Conservation (phyloP, 495 filamentous ascomycete genomes). For the Penicillium coprophilum region DNA sequence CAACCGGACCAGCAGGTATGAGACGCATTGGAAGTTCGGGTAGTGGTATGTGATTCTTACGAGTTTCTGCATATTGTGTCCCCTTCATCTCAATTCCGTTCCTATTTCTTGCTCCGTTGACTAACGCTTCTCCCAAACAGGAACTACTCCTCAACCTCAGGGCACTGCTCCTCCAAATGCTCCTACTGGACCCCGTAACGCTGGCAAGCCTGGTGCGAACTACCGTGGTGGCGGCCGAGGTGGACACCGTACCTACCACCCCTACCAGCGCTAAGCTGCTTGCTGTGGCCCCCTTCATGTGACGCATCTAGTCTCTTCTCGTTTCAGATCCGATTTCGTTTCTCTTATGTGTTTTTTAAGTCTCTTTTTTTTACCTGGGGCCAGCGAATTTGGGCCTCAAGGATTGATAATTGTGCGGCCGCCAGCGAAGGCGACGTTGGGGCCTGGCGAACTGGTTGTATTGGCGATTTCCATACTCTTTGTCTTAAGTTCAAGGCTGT, state of each 20-base stretch:
- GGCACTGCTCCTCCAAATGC: conserved; percentile 86
- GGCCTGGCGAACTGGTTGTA: neutral
- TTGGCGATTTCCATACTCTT: neutral
- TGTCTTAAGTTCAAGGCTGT: neutral
- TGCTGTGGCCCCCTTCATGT: neutral
- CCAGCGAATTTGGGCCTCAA: conserved; percentile 7
- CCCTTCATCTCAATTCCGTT: neutral
- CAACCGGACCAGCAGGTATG: conserved; percentile 52
- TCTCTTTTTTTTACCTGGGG: conserved; percentile 9
- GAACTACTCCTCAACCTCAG: conserved; percentile 56
- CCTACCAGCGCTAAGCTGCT: conserved; percentile 57
- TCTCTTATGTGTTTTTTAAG: conserved; percentile 11
- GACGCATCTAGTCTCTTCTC: neutral
- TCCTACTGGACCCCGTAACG: conserved; percentile 94
- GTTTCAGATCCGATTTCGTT: conserved; percentile 5
- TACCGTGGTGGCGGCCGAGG: conserved; percentile 93
- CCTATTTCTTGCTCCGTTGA: neutral
- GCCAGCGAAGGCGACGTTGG: neutral
- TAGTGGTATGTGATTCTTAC: conserved; percentile 41
- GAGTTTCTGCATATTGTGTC: conserved; percentile 8
- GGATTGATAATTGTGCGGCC: neutral
- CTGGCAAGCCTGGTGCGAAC: conserved; percentile 88
- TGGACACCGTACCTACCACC: conserved; percentile 73
- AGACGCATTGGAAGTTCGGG: conserved; percentile 51
- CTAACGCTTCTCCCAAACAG: conserved; percentile 25